phyloP scores from a whole-genome alignment of 495 filamentous ascomycete genomes.

The Neurospora sp. region DNA sequence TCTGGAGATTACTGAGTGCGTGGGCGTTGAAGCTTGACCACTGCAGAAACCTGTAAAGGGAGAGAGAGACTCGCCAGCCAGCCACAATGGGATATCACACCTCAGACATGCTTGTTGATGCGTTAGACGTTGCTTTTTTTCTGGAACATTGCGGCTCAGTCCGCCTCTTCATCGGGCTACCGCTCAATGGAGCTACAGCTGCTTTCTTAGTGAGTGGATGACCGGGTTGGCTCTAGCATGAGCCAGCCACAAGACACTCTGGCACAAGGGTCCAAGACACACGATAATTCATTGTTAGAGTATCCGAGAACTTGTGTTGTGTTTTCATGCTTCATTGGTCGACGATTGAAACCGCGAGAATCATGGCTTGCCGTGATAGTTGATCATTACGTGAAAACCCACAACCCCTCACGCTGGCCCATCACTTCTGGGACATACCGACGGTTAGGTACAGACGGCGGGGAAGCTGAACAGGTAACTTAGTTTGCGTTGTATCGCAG shows the following conservation, averaged over 20 bases:
- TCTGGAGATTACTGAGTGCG: slow-evolving; percentile 60
- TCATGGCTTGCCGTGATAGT: not conserved
- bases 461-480: not conserved
- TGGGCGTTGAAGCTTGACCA: slow-evolving; percentile 23
- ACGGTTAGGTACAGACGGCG: not conserved
- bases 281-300: not conserved
- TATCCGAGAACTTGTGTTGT: not conserved
- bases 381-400: not conserved
- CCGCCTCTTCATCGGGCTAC: not conserved
- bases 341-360: not conserved
- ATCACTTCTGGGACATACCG: not conserved
- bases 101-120: not conserved
- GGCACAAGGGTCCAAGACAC: not conserved
- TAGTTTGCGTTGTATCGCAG: not conserved
- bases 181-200: not conserved
- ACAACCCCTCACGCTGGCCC: not conserved
- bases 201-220: not conserved
- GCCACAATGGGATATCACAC: not conserved
- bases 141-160: not conserved
- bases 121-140: not conserved
- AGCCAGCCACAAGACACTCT: not conserved
- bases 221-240: not conserved
- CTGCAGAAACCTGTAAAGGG: not conserved
- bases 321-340: not conserved
- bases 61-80: not conserved